Evolutionary conservation across 176 grass and related monocot genomes (phyloP).

Genomic region (Chrysopogon serrulatus): DNA sequence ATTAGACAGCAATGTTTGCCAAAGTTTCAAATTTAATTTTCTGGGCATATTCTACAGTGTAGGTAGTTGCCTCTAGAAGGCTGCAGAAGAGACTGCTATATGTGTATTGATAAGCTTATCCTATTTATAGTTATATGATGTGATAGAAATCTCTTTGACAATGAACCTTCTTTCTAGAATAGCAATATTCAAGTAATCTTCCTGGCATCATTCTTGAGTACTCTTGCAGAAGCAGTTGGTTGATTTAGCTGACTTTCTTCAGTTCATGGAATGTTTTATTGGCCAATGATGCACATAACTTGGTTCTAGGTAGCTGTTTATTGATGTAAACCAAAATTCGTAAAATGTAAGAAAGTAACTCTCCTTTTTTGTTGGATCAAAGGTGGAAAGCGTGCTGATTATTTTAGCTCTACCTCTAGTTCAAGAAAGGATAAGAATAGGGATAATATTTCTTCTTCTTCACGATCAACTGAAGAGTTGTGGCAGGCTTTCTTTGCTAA

Average conservation of each 20-base stretch:
- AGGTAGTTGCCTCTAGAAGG: background rate
- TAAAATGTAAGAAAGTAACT: background rate
- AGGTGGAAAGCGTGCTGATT: conserved; percentile 27
- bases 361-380: conserved; percentile 7
- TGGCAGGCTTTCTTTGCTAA: conserved; percentile 98
- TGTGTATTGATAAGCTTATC: background rate
- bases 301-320: background rate
- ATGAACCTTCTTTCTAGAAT: background rate
- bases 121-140: background rate
- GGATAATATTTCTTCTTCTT: conserved; percentile 26
- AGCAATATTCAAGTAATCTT: background rate
- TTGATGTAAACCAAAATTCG: conserved; percentile 12
- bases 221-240: background rate
- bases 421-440: conserved; percentile 30
- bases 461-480: conserved; percentile 61
- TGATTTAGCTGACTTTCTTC: background rate
- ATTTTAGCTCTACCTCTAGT: conserved; percentile 32
- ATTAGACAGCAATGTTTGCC: background rate
- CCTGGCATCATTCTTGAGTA: background rate
- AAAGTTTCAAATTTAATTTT: background rate
- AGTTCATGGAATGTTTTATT: background rate
- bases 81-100: background rate
- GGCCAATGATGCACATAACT: background rate
- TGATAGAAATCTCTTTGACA: background rate
- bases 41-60: background rate